Evolutionary conservation across 176 grass and related monocot genomes (phyloP).

Genomic region (Pontederia paniculata): DNA sequence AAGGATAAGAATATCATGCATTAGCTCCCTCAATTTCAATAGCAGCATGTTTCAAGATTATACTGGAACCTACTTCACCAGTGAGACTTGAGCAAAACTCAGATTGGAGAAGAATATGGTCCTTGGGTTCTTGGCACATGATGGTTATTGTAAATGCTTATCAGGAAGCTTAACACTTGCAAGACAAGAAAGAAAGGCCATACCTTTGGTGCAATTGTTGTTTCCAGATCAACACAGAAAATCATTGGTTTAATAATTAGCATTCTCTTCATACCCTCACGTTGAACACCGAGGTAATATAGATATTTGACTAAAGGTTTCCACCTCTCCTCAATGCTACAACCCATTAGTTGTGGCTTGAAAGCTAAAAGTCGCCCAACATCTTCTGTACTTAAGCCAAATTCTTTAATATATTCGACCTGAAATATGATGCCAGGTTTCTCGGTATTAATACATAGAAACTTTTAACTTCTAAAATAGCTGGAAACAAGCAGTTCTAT

Average conservation of each 20-base stretch:
- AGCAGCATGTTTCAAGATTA: not conserved
- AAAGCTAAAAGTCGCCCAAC: constrained; percentile 65
- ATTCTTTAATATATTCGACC: constrained; percentile 79
- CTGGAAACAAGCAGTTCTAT: too few relatives aligned
- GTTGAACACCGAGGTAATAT: constrained; percentile 64
- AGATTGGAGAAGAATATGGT: too few relatives aligned
- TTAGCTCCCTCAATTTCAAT: not conserved
- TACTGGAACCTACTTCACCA: not conserved
- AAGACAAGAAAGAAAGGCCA: not conserved
- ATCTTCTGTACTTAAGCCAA: constrained; percentile 56
- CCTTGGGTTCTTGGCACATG: too few relatives aligned
- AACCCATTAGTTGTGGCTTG: constrained; percentile 90
- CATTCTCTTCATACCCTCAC: constrained; percentile 87
- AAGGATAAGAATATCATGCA: not conserved
- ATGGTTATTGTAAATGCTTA: too few relatives aligned
- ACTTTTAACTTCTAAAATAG: not conserved
- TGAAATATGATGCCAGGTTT: constrained; percentile 18
- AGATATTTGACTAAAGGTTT: constrained; percentile 82
- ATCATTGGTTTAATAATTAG: constrained; percentile 72
- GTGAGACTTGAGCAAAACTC: too few relatives aligned
- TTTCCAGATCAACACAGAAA: constrained; percentile 90
- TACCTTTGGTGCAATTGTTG: constrained; percentile 86
- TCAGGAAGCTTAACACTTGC: not conserved
- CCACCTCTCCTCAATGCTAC: constrained; percentile 89
- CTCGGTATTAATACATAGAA: not conserved